phyloP scores from a whole-genome alignment of 2,329 filamentous ascomycete genomes.

The Colletotrichum phormii region DNA sequence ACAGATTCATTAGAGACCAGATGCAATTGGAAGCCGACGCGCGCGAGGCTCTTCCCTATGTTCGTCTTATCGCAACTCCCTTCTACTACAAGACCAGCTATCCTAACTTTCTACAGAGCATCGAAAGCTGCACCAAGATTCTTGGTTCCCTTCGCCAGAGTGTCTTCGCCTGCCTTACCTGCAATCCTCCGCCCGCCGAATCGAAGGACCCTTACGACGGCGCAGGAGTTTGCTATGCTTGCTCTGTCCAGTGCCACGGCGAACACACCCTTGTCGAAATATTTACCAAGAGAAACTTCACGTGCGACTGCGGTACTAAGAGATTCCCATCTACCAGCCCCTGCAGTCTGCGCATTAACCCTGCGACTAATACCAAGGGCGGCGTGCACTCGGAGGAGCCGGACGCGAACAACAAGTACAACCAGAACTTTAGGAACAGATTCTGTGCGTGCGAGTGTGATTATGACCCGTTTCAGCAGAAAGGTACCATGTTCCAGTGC shows the following conservation, averaged over 20 bases:
- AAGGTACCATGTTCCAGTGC: constrained; percentile 98
- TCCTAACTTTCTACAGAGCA: constrained; percentile 70
- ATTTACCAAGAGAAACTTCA: constrained; percentile 94
- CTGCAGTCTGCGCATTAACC: constrained; percentile 81
- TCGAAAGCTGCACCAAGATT: constrained; percentile 91
- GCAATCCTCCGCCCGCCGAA: constrained; percentile 81
- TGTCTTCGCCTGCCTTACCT: constrained; percentile 93
- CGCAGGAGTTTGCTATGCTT: constrained; percentile 95
- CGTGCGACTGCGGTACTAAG: constrained; percentile 94
- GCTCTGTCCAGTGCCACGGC: constrained; percentile 95
- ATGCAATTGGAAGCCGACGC: constrained; percentile 94
- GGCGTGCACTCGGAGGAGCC: constrained; percentile 81
- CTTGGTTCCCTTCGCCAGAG: constrained; percentile 89
- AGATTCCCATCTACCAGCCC: constrained; percentile 77
- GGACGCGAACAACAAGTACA: constrained; percentile 83
- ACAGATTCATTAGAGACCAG: constrained; percentile 87
- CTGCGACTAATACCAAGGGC: constrained; percentile 79
- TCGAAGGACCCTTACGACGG: constrained; percentile 72
- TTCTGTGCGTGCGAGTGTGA: constrained; percentile 92
- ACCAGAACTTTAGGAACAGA: constrained; percentile 92
- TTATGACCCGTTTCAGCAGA: constrained; percentile 90
- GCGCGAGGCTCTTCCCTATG: constrained; percentile 93
- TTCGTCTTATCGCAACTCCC: constrained; percentile 56
- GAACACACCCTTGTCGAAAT: constrained; percentile 96
- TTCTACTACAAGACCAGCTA: not conserved